Base-by-base conservation (phyloP, 2,329 filamentous ascomycete genomes). In the Fusarium sp. region DNA sequence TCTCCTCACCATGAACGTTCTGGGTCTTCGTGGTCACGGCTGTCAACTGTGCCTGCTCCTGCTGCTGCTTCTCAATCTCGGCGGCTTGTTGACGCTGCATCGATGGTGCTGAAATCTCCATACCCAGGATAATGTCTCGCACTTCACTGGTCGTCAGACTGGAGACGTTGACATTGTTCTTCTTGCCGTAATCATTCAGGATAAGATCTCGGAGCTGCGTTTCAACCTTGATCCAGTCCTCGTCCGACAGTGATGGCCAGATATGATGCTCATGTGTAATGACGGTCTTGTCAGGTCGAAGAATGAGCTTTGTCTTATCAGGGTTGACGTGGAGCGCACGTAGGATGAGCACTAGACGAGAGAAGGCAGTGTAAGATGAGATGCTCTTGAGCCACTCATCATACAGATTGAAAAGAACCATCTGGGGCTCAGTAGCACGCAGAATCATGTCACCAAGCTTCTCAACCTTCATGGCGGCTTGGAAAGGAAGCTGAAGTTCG, bases 151-250 rank as follows among this genome's bases (percentile, higher is more conserved):
- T 97, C 2, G 96, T 99, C 80, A 99, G 85, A 78, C 94, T 97
- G 17, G 96, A 96, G 14, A 96, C 95, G 74, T 99, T 99, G 83
- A 99, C 96, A 73, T 98, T 99, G 84, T 99, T 99, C 87, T 99
- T 99, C 88, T 98, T 99, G 76, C 96, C 96, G 77, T 99, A 99
- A 77, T 99, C 96, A 71, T 98, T 97, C 71, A 99, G 78, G 74
- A 99, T 99, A 69, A 99, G 83, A 83, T 99, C 96, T 78, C 96
- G 91, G 40, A 99, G 84, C 76, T 97, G 93, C 44, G 94, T 94
- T 84, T 99, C 96, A n/a, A 99, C 93, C 87, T 97, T 97, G 81
- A 99, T 96, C 96, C 96, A 99, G 67, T 97, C 94, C 73, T 99
- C 96, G 68, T 99, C 96, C 0, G 92, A 90, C 55, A 99, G 83